Evolutionary conservation across 2,329 filamentous ascomycete species (phyloP).

Genomic region (Hyphodiscus sp.): DNA sequence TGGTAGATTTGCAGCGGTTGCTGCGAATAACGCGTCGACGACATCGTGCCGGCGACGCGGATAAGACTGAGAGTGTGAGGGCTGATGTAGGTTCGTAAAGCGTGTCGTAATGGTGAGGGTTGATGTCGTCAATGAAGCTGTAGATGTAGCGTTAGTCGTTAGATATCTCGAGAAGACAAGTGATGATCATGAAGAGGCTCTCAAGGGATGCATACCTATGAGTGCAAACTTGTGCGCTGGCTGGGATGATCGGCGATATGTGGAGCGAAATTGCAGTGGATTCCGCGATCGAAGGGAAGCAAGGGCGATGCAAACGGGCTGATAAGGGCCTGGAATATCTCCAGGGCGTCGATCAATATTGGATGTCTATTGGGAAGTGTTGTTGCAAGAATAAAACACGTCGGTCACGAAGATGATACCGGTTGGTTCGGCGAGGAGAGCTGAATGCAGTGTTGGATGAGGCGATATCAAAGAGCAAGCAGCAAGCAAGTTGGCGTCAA

Average conservation of each 20-base stretch:
- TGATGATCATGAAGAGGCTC: constrained; percentile 13
- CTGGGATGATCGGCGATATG: constrained; percentile 26
- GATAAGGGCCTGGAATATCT: constrained; percentile 3
- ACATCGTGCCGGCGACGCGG: constrained; percentile 34
- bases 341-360: constrained; percentile 3
- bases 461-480: background rate
- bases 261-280: constrained; percentile 30
- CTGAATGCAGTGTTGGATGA: background rate
- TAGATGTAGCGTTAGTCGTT: constrained; percentile 12
- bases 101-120: constrained; percentile 50
- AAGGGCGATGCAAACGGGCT: constrained; percentile 17
- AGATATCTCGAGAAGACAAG: constrained; percentile 11
- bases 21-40: constrained; percentile 46
- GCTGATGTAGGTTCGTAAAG: constrained; percentile 10
- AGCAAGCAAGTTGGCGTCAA: background rate
- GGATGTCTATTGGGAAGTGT: background rate
- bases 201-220: constrained; percentile 23
- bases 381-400: background rate
- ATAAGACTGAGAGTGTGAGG: background rate
- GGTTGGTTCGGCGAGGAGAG: background rate
- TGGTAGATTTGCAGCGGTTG: constrained; percentile 52
- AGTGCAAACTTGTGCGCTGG: constrained; percentile 24
- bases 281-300: constrained; percentile 20
- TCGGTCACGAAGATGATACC: background rate
- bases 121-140: constrained; percentile 33